Conservation (phyloP, 2,329 filamentous ascomycete species). For the Chalaropsis thielavioides region DNA sequence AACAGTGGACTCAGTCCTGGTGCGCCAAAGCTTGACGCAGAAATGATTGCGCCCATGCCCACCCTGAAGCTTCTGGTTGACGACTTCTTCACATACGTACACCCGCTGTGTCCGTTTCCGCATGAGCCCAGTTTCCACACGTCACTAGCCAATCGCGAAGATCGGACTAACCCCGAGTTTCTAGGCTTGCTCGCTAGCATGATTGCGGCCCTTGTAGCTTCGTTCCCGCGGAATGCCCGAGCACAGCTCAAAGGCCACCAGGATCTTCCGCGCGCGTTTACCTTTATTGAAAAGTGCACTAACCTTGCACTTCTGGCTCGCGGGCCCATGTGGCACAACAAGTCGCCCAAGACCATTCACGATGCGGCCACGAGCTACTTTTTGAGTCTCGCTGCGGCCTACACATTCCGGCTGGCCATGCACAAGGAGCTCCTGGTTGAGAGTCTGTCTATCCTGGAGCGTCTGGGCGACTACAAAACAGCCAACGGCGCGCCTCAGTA, state of each 20-base stretch:
- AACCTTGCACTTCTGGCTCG: constrained; percentile 54
- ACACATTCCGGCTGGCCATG: constrained; percentile 53
- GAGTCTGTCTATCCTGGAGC: constrained; percentile 41
- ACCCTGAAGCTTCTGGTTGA: constrained; percentile 57
- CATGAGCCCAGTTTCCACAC: constrained; percentile 65
- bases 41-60: constrained; percentile 55
- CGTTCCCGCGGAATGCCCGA: constrained; percentile 57
- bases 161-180: constrained; percentile 51
- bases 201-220: constrained; percentile 58
- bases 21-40: constrained; percentile 36
- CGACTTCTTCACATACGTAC: constrained; percentile 73
- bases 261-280: constrained; percentile 53
- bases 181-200: constrained; percentile 59
- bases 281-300: constrained; percentile 56
- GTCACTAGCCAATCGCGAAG: constrained; percentile 51
- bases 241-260: constrained; percentile 53
- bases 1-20: constrained; percentile 1
- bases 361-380: constrained; percentile 63
- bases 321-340: constrained; percentile 37
- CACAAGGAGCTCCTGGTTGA: constrained; percentile 60
- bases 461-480: constrained; percentile 17
- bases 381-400: constrained; percentile 49
- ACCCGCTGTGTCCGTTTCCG: constrained; percentile 62
- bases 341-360: constrained; percentile 35
- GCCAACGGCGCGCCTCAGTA: constrained; percentile 27